These are phyloP conservation scores for Epichloe sp. DNA, from an alignment of 2,329 filamentous ascomycete species.

Conservation along the genomic window DNA sequence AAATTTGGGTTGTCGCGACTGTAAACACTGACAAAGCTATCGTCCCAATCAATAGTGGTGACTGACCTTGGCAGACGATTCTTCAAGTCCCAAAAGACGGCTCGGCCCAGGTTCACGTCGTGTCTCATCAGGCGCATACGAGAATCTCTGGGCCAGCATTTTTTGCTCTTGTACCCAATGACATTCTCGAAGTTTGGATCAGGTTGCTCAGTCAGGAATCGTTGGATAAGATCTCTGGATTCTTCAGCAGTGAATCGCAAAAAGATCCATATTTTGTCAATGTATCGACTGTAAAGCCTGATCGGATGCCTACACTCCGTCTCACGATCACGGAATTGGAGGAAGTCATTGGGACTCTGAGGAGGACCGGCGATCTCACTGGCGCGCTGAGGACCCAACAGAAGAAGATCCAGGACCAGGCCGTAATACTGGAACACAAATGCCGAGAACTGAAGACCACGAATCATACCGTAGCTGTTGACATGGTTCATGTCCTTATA, in stretches of 20 bases:
- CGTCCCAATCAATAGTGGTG: constrained; percentile 97
- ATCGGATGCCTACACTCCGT: constrained; percentile 92
- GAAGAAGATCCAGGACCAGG: constrained; percentile 79
- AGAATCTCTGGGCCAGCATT: constrained; percentile 96
- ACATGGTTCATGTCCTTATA: constrained; percentile 99
- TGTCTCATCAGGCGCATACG: constrained; percentile 98
- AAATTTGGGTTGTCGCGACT: constrained; percentile 95
- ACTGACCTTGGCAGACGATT: constrained; percentile 88
- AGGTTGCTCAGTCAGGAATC: constrained; percentile 94
- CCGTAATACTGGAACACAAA: constrained; percentile 99
- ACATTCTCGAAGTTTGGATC: constrained; percentile 99
- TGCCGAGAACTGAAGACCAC: constrained; percentile 91
- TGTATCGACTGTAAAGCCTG: constrained; percentile 92
- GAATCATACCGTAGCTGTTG: constrained; percentile 97
- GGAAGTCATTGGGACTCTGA: constrained; percentile 88
- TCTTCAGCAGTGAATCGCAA: constrained; percentile 88
- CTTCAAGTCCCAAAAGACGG: constrained; percentile 98
- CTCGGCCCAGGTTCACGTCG: constrained; percentile 92
- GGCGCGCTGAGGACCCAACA: constrained; percentile 88
- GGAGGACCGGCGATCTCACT: constrained; percentile 94
- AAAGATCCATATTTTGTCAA: constrained; percentile 98
- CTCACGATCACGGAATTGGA: constrained; percentile 89
- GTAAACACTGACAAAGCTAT: constrained; percentile 96
- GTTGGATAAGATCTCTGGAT: constrained; percentile 88
- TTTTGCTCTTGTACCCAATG: constrained; percentile 98